Evolutionary conservation across 2,329 filamentous ascomycete genomes (phyloP), one percentile per base, ranked within the genome.

Genomic region (Colletotrichum somersetense): DNA sequence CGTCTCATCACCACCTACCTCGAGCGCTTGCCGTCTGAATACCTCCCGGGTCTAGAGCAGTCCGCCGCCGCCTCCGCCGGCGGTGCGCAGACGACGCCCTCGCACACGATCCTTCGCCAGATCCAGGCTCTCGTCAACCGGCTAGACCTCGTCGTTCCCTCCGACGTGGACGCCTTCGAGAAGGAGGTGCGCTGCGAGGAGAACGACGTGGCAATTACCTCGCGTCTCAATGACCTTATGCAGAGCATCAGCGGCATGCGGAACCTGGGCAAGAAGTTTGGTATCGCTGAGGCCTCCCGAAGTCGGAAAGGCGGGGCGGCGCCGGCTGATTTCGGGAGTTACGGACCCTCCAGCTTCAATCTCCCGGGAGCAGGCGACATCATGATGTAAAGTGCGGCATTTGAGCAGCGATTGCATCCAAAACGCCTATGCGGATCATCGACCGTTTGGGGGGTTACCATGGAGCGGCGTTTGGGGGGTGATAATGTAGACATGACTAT

Each of bases 41-140:
- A 91, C 77, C 83, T 91, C 46, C 87, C 86, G 8, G 86, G 86
- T 59, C 77, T 75, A 12, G 77, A 85, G 52, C 46, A 70, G 20
- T 77, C 78, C 33, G 79, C 81, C 8, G 77, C 79, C 40, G 77
- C 64, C 2, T 75, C 77, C 16, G 73, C 78, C 12, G 77, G 75
- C 74, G 75, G 71, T 61, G 62, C 79, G 75, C 78, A 83, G 38
- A 85, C 78, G 80, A 80, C 79, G 1, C 87, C 87, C 0, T 89
- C 94, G 8, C 89, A 94, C 77, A 88, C 90, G 1, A 91, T 98
- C 53, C 90, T 99, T 42, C 94, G 96, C 73, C 94, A 94, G 74
- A 94, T 98, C 74, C 93, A 95, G 78, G 92, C 95, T 2, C 91
- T 98, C 52, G 89, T 97, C 74, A 92, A 92, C 62, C 92, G 96